Percentiles rank a stretch among this genome's conserved stretches.
phyloP scores from a whole-genome alignment of 768 basidiomycete genomes.

The Exsudoporus frostii region DNA sequence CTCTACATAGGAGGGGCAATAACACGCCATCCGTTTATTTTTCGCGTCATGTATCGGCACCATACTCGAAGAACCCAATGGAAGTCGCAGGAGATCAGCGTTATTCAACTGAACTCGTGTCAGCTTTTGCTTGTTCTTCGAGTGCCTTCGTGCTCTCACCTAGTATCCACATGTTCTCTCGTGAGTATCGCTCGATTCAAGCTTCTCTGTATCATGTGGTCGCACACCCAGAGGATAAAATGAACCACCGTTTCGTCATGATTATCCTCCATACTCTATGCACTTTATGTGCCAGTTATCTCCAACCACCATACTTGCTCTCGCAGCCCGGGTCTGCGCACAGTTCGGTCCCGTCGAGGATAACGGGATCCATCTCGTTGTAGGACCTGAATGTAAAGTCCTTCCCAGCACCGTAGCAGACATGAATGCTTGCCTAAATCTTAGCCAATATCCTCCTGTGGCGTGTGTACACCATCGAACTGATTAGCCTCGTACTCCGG shows the following conservation, averaged over 20 bases:
- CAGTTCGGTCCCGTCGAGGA: not conserved
- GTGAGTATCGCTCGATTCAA: not conserved
- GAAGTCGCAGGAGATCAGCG: no score
- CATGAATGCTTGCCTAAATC: not conserved
- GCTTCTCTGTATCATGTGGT: not conserved
- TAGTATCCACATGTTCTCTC: not conserved
- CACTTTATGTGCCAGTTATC: not conserved
- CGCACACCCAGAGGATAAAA: not conserved
- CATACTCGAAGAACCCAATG: not conserved
- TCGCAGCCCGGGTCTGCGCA: not conserved
- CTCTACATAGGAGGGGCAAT: no score
- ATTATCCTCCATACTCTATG: not conserved
- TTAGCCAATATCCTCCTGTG: not conserved
- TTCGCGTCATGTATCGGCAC: not conserved
- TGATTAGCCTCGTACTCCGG: no score
- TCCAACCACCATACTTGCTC: not conserved
- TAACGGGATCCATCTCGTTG: not conserved
- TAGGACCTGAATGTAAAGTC: not conserved
- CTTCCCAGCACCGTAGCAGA: not conserved
- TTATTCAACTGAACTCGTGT: not conserved
- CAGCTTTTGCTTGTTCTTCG: not conserved
- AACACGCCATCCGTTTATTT: not conserved
- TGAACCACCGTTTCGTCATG: not conserved
- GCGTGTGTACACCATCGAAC: not conserved
- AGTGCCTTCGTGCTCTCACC: no score